A percentile compares a stretch with the other conserved stretches of the same genome.
phyloP scores from a whole-genome alignment of 169 alveolate genomes.

The Eimeria sp. region DNA sequence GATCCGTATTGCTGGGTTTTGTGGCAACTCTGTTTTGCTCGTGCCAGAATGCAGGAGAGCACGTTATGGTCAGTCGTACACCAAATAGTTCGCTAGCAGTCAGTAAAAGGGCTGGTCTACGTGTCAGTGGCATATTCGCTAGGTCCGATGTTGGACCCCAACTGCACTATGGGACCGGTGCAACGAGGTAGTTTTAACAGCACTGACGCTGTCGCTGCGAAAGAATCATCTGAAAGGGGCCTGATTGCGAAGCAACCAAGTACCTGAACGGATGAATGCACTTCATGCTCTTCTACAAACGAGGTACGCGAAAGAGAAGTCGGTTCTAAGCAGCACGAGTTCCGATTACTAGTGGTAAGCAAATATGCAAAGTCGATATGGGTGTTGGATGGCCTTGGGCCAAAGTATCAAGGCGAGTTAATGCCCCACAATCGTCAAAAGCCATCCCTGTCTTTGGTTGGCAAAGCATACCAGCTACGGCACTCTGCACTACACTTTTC shows the following conservation, averaged over 20 bases:
- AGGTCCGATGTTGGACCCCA: neutral
- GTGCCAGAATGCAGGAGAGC: neutral
- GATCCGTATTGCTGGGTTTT: neutral
- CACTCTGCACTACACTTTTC: neutral
- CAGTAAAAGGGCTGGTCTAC: neutral
- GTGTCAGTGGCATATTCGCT: neutral
- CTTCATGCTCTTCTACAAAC: too few relatives aligned
- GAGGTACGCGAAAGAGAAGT: too few relatives aligned
- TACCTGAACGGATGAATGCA: too few relatives aligned
- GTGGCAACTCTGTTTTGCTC: neutral
- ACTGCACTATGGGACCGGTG: neutral
- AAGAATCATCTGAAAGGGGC: neutral
- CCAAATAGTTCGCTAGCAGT: neutral
- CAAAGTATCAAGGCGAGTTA: neutral
- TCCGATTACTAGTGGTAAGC: neutral
- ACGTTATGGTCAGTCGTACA: neutral
- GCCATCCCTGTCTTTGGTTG: neutral
- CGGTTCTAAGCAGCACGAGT: too few relatives aligned
- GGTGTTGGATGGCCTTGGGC: neutral
- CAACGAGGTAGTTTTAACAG: neutral
- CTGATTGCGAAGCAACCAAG: neutral
- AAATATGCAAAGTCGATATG: neutral
- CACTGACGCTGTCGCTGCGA: neutral
- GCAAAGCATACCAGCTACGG: neutral
- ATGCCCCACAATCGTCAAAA: neutral